Evolutionary conservation across 139 green algal species (phyloP).

Genomic region (Choricystis sp.): DNA sequence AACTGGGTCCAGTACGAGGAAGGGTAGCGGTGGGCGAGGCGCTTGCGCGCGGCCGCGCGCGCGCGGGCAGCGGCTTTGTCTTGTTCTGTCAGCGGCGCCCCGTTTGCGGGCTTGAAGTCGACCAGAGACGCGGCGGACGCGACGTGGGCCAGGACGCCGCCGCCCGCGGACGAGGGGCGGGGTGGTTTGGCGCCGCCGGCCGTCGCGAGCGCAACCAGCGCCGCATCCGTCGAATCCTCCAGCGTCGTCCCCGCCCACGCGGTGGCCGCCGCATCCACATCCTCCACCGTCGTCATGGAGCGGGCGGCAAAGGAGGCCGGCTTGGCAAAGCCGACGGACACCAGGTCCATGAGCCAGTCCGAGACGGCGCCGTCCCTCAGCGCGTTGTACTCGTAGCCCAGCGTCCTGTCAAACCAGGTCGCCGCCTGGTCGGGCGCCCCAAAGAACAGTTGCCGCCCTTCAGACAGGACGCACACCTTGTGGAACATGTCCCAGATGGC

Average conservation of each 20-base stretch:
- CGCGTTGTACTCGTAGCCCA: conserved; percentile 18
- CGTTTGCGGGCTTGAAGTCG: neutral
- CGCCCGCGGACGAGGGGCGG: neutral
- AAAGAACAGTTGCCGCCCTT: conserved; percentile 25
- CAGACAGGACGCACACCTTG: neutral
- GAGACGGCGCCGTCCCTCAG: conserved; percentile 10
- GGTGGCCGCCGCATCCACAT: conserved; percentile 1
- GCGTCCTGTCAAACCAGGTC: conserved; percentile 17
- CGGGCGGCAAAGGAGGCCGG: conserved; percentile 11
- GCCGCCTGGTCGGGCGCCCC: conserved; percentile 12
- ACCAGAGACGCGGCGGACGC: neutral
- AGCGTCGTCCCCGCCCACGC: neutral
- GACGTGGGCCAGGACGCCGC: neutral
- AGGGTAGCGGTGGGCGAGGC: neutral
- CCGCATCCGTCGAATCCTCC: neutral
- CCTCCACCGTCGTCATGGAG: neutral
- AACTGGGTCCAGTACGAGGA: conserved; percentile 6
- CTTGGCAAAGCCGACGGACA: conserved; percentile 42
- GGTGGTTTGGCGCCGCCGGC: no score
- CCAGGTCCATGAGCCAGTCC: conserved; percentile 48
- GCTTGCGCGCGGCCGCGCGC: no score
- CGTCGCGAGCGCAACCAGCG: neutral
- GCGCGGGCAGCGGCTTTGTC: no score
- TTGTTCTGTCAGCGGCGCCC: neutral
- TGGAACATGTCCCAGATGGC: neutral